These are phyloP conservation scores for Termitomyces sp. DNA, from an alignment of 768 basidiomycete species.

Conservation along the genomic window DNA sequence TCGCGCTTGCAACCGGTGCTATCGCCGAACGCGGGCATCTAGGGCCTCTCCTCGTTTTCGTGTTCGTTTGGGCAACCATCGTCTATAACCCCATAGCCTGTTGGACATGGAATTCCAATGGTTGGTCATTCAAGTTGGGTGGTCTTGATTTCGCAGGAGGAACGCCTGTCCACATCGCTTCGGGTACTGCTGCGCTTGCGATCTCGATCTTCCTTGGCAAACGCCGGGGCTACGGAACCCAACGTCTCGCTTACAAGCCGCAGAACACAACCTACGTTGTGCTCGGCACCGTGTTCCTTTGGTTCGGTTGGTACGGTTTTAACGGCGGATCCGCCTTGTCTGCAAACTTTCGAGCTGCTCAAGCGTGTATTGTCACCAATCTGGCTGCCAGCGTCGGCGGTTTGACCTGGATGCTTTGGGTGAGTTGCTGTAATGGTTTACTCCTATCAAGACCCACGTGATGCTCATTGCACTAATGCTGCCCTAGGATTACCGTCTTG, in stretches of 20 bases:
- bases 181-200: slow-evolving; percentile 86
- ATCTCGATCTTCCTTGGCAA: slow-evolving; percentile 90
- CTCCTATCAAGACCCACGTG: no score
- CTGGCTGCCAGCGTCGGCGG: slow-evolving; percentile 86
- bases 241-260: slow-evolving; percentile 86
- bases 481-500: slow-evolving; percentile 77
- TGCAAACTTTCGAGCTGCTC: slow-evolving; percentile 81
- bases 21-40: slow-evolving; percentile 86
- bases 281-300: slow-evolving; percentile 89
- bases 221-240: slow-evolving; percentile 87
- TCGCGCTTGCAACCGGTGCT: slow-evolving; percentile 87
- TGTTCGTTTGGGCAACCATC: slow-evolving; percentile 84
- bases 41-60: slow-evolving; percentile 83
- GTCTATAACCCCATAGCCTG: slow-evolving; percentile 94
- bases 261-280: slow-evolving; percentile 92
- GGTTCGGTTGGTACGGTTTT: slow-evolving; percentile 97
- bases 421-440: slow-evolving; percentile 21
- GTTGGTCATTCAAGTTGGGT: slow-evolving; percentile 72
- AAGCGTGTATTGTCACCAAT: slow-evolving; percentile 93
- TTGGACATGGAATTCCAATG: slow-evolving; percentile 90
- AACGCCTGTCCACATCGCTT: slow-evolving; percentile 94
- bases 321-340: slow-evolving; percentile 89
- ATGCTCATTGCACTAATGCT: neutral
- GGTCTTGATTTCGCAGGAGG: slow-evolving; percentile 94
- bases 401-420: slow-evolving; percentile 90